Evolutionary conservation across 2,329 filamentous ascomycete species (phyloP), one percentile per base, ranked within the genome.

Genomic region (Botrytis tulipae): DNA sequence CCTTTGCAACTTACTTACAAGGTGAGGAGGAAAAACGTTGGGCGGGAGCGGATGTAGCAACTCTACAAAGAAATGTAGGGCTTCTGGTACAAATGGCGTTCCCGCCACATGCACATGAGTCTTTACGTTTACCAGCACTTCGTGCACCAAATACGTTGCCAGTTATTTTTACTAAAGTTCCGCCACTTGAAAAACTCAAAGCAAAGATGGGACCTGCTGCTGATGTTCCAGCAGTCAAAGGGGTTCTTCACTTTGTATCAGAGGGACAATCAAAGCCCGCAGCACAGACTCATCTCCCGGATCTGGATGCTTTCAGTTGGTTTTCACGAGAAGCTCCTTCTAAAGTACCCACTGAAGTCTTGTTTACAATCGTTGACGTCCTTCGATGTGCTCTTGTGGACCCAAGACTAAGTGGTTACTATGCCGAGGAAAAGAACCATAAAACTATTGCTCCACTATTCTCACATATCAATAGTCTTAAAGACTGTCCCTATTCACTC

Each of bases 351-450:
- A 80, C 84, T 0, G 92, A 93, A 22, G 84, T 87, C 1, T 86
- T 94, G 61, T 98, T 98, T 80, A 89, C 94, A 1, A 85, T 95
- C 0, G 87, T 97, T n/a, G 96, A 98, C 80, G 87, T 99, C 2
- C 87, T 97, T 69, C 89, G 96, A 35, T 88, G 93, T 75, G 88
- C 92, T 0, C 88, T 97, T 73, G 85, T 91, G 20, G 95, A 98
- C 78, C 86, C 91, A 0, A 89, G 95, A 57, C 86, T 97, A 25
- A 93, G 92, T 75, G 92, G 92, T 29, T 97, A 90, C 83, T 94
- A 94, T 75, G 93, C 93, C 1, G 92, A 96, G 80, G 93, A 98
- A 81, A 81, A 85, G 25, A 84, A 85, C 14, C 90, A 93, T 73
- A 82, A 83, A 70, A 93, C 92, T 0, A 84, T 95, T 22, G 80